Evolutionary conservation across 768 basidiomycete species (phyloP).

Genomic region (Pleurotus pulmonarius): DNA sequence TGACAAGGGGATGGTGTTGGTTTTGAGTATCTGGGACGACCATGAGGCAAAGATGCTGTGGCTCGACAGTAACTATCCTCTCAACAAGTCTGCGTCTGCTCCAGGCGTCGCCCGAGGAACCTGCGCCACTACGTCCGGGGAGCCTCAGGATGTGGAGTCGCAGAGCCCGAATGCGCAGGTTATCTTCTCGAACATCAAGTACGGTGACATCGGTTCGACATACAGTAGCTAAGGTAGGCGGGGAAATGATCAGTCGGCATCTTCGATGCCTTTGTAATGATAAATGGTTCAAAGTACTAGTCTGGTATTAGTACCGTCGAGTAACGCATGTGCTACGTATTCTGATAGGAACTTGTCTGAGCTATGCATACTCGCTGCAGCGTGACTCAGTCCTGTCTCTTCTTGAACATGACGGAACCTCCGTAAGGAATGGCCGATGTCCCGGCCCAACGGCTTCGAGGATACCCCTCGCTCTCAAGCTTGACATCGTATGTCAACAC

Average conservation of each 20-base stretch:
- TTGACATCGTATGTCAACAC: conserved; percentile 22
- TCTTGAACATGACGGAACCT: neutral
- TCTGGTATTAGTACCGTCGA: no score
- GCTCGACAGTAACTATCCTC: conserved; percentile 34
- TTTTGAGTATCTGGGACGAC: conserved; percentile 37
- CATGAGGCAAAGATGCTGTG: conserved; percentile 36
- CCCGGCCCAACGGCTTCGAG: neutral
- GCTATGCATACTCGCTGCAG: no score
- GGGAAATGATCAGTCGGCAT: no score
- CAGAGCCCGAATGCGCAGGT: conserved; percentile 23
- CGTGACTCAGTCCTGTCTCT: neutral
- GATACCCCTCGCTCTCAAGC: conserved; percentile 12
- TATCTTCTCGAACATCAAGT: conserved; percentile 39
- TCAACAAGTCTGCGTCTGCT: conserved; percentile 13
- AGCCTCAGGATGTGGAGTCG: conserved; percentile 31
- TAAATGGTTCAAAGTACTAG: no score
- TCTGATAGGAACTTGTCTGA: no score
- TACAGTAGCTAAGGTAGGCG: conserved; percentile 9
- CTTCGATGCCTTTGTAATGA: no score
- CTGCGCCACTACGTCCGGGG: conserved; percentile 34
- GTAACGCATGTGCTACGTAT: no score
- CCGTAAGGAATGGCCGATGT: neutral
- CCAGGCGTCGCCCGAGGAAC: conserved; percentile 33
- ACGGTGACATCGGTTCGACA: conserved; percentile 33
- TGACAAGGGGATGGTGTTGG: conserved; percentile 31